These are phyloP conservation scores for Triticum dicoccoides DNA, from an alignment of 176 grass and related monocot genomes.

Conservation along the genomic window DNA sequence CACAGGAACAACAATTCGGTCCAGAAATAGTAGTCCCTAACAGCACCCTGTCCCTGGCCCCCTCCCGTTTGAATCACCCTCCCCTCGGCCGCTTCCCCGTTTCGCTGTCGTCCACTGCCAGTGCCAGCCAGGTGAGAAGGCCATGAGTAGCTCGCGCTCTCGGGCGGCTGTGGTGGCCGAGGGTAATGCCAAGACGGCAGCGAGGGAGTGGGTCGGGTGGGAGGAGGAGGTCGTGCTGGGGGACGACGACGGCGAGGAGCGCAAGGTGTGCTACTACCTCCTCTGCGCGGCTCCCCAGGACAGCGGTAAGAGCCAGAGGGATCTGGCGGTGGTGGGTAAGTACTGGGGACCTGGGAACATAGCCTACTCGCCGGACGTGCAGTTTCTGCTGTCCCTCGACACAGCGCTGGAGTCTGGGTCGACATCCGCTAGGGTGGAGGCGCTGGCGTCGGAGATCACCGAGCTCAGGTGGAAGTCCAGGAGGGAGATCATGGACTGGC, in stretches of 20 bases:
- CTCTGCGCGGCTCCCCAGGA: background rate
- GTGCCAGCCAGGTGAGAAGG: background rate
- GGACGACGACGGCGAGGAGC: constrained; percentile 14
- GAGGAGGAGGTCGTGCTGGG: constrained; percentile 46
- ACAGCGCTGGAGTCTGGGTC: constrained; percentile 3
- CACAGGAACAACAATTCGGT: background rate
- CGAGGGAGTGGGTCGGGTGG: background rate
- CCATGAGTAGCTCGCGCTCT: background rate
- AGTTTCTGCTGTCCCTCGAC: constrained; percentile 34
- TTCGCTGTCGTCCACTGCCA: background rate
- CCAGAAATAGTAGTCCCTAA: background rate
- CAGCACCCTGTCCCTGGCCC: background rate
- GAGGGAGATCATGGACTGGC: constrained; percentile 64
- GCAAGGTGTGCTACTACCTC: constrained; percentile 65
- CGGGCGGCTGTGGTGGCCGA: background rate
- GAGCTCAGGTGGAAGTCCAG: constrained; percentile 47
- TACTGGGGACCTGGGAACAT: constrained; percentile 52
- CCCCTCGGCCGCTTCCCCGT: background rate
- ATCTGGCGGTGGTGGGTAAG: constrained; percentile 60
- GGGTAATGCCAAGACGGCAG: background rate
- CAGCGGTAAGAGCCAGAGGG: background rate
- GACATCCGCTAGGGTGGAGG: constrained; percentile 13
- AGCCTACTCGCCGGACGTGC: constrained; percentile 32
- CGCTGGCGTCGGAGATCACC: constrained; percentile 17
- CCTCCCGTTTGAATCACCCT: background rate